Base-by-base conservation (phyloP, 305 asterid species). In the Caryopteris hybrid region DNA sequence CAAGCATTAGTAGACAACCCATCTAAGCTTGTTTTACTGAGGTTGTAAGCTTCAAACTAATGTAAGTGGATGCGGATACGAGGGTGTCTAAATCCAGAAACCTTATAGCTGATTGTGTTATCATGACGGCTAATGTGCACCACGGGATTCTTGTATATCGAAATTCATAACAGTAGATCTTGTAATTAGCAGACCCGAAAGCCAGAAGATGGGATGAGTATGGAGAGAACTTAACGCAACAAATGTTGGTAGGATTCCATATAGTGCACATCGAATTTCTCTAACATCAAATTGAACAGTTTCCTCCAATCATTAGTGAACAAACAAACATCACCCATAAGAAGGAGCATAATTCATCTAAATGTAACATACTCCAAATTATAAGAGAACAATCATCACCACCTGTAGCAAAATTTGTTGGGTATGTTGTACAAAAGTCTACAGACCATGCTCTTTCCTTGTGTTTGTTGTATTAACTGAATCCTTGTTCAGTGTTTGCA, bases 371-470 rank as follows among this genome's bases (percentile, higher is more conserved):
- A 76, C 63, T 85, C 96, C 96, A 89, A 72, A 85, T 36, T 78
- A 78, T 87, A 42, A 85, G 79, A 46, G 78, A 75, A 68, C 87
- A 80, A 72, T 89, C 96, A 27, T 89, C 95, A 70, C 96, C 71
- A 33, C 91, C 92, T 67, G 87, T 87, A 66, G 85, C 93, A 65
- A 89, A 79, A 50, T 62, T 81, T 39, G 64, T 75, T 10, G 95
- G 95, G 48, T 88, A 86, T n/a, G 69, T 66, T 42, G 5, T 72
- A 73, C 87, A 90, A 66, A 86, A 84, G 64, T 90, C 85, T 36
- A 90, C 91, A 5, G 91, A 81, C 95, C 97, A 88, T 36, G 95
- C 82, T 66, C 85, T 81, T 57, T 74, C 76, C 14, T 62, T 55
- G 75, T 88, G 95, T 54, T 87, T 91, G 11, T 41, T 47, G 70